Conservation (phyloP, 176 grass and related monocot species). For the Melocanna baccifera region DNA sequence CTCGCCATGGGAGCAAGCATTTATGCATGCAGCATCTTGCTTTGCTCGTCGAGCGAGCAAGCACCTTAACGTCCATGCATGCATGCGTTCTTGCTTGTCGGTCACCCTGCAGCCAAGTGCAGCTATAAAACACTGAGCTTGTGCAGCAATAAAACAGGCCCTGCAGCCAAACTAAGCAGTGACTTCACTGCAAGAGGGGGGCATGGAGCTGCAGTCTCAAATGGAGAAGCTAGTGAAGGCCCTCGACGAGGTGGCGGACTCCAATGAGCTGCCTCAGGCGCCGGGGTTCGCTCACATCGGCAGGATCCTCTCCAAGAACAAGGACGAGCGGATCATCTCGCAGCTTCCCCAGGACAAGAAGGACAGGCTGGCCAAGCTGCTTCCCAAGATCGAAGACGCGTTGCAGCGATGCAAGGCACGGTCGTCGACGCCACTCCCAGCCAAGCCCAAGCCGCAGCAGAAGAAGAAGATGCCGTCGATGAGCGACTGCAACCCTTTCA, state of each 20-base stretch:
- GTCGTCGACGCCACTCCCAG: background rate
- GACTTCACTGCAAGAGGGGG: no score
- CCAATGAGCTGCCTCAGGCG: background rate
- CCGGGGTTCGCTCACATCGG: background rate
- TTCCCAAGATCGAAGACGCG: background rate
- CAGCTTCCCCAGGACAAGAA: background rate
- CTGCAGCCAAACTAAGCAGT: no score
- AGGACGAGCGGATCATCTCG: background rate
- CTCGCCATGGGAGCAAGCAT: background rate
- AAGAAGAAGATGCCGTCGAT: background rate
- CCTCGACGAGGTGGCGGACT: background rate
- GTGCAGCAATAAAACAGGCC: background rate
- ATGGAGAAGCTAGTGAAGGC: background rate
- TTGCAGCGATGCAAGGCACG: background rate
- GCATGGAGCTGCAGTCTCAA: background rate
- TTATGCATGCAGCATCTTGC: background rate
- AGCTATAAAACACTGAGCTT: background rate
- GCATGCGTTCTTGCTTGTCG: no score
- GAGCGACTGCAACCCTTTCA: constrained; percentile 35
- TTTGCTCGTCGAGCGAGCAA: constrained; percentile 37
- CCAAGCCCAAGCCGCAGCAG: background rate
- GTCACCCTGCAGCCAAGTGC: no score
- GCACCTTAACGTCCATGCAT: constrained; percentile 4
- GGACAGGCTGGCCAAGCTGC: background rate
- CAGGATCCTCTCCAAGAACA: background rate